These are phyloP conservation scores for Cyclostephanos invisitatus DNA, from an alignment of 108 stramenopile species.

Conservation along the genomic window DNA sequence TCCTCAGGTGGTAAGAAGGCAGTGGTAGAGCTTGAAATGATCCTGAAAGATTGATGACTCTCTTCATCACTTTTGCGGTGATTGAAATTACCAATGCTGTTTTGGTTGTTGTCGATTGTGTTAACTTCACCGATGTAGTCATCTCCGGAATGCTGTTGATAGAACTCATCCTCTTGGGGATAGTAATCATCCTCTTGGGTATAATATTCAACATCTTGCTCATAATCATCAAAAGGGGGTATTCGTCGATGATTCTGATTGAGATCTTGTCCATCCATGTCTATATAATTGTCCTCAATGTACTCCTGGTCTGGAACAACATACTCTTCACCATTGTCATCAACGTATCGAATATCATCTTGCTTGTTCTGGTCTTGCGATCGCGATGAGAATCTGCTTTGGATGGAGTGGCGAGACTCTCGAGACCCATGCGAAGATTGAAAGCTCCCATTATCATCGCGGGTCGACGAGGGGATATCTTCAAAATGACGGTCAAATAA, in stretches of 20 bases:
- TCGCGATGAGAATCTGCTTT: background rate
- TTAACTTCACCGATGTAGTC: conserved; percentile 5
- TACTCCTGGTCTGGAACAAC: conserved; percentile 1
- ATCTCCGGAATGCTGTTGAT: background rate
- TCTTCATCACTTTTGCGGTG: conserved; percentile 7
- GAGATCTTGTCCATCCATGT: conserved; percentile 1
- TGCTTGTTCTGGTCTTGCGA: background rate
- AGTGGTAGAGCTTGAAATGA: background rate
- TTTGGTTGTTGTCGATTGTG: background rate
- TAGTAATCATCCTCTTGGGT: background rate
- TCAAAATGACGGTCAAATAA: background rate
- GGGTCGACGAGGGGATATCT: background rate
- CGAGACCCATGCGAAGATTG: background rate
- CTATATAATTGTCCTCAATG: conserved; percentile 1
- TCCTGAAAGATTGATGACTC: conserved; percentile 13
- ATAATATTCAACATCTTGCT: background rate
- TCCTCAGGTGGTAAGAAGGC: conserved; percentile 9
- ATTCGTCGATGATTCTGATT: background rate
- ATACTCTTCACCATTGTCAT: background rate
- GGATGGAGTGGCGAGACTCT: background rate
- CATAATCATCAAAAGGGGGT: background rate
- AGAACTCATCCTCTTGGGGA: too few species aligned
- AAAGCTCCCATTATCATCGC: background rate
- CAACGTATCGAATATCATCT: background rate
- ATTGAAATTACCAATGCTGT: background rate